Base-by-base conservation (phyloP, 129 eudicot species). In the Chrysanthemum lavandulifolium region DNA sequence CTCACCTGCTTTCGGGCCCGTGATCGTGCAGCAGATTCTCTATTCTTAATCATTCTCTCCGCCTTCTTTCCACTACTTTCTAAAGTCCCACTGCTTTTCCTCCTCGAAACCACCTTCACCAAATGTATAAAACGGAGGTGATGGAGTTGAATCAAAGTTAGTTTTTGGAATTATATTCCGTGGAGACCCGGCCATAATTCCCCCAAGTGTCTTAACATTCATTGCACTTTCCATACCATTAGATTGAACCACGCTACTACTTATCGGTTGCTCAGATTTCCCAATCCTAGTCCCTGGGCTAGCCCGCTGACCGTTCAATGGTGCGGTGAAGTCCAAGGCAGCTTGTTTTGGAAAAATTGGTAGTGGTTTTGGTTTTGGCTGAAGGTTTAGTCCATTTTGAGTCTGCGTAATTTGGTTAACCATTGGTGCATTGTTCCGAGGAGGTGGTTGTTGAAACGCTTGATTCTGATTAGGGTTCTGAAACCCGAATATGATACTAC, bases 21-120 rank as follows among this genome's bases (percentile, higher is more conserved):
- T 57, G 98, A 93, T 68, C 98, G 78, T 14, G 98, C 98, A 72
- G 98, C 97, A 16, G 98, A 93, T 61, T 93, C 98, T 69, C 98
- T 63, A 79, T 93, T 93, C 67, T 93, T 93, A 6, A 93, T 93
- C 98, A 93, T 93, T 63, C 97, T 83, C 83, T 89, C 62, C 89
- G 92, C 81, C 96, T 82, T 82, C 98, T 86, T 75, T 89, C 96
- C 78, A 85, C 92, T 59, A 85, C 92, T 65, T 89, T 87, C 96
- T 70, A 89, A 76, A 68, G 87, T 61, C 67, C 87, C 74, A 40
- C 83, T 56, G 43, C 71, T 31, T 81, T 72, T 87, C 79, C 88
- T 81, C 27, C 96, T 13, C 89, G 71, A 74, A 3, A 43, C 76
- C 74, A 15, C 81, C 83, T 65, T 88, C 98, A 60, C 73, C 82